These are phyloP conservation scores for Xylogone sp. DNA, from an alignment of 2,329 filamentous ascomycete species.

Conservation along the genomic window DNA sequence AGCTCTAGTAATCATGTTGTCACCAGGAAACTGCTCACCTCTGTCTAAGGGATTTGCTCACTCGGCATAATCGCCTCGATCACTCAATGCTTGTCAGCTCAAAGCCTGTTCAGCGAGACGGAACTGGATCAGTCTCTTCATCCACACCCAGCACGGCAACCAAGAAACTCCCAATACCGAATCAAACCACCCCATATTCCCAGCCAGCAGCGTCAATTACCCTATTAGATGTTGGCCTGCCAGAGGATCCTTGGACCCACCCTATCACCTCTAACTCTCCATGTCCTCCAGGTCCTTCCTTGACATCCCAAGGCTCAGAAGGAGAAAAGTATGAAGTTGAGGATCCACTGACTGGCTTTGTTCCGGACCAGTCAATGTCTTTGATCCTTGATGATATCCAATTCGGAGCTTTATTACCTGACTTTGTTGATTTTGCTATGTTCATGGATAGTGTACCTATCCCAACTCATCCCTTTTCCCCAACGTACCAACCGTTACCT, in stretches of 20 bases:
- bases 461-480: not conserved
- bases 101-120: not conserved
- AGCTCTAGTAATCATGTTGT: not conserved
- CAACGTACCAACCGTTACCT: not conserved
- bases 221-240: not conserved
- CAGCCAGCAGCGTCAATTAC: not conserved
- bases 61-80: constrained; percentile 10
- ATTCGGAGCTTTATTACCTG: not conserved
- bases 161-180: not conserved
- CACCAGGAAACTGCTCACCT: not conserved
- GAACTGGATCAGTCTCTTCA: not conserved
- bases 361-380: not conserved
- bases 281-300: not conserved
- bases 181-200: not conserved
- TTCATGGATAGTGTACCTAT: not conserved
- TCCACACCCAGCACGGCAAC: not conserved
- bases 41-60: constrained; percentile 12
- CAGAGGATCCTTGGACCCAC: not conserved
- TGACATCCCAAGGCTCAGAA: not conserved
- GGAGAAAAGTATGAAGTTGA: not conserved
- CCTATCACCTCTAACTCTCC: not conserved
- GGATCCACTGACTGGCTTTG: not conserved
- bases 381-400: not conserved
- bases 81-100: constrained; percentile 1
- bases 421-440: not conserved